Evolutionary conservation across 108 stramenopile species (phyloP).

Genomic region (Asterionellopsis glacialis): DNA sequence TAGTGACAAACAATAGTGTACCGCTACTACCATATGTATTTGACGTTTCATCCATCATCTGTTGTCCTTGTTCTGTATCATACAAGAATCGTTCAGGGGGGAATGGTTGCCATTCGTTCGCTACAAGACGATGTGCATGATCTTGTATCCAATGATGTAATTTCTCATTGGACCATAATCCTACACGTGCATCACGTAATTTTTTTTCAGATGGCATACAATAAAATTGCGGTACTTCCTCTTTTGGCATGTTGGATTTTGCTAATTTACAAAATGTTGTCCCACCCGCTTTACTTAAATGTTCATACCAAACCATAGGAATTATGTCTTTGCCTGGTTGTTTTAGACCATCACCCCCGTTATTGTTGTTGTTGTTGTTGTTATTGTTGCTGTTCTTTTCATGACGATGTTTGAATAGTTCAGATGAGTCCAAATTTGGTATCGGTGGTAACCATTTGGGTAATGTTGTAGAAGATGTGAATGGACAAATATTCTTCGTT

Average conservation of each 20-base stretch:
- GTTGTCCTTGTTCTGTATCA: too few species aligned
- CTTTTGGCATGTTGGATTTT: slow-evolving; percentile 17
- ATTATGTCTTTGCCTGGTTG: too few species aligned
- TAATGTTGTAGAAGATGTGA: too few species aligned
- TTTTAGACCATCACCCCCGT: too few species aligned
- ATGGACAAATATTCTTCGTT: too few species aligned
- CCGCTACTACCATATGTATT: neutral
- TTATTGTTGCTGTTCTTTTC: too few species aligned
- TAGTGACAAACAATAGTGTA: slow-evolving; percentile 22
- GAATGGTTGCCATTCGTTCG: slow-evolving; percentile 49
- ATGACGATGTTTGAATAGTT: too few species aligned
- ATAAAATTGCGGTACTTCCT: slow-evolving; percentile 27
- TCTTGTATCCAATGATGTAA: neutral
- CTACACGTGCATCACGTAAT: slow-evolving; percentile 24
- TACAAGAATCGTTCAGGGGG: slow-evolving; percentile 1
- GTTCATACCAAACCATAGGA: slow-evolving; percentile 33
- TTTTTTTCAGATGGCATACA: slow-evolving; percentile 35
- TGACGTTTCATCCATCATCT: too few species aligned
- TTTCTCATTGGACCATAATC: slow-evolving; percentile 28
- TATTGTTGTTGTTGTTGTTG: too few species aligned
- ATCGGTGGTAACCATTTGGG: too few species aligned
- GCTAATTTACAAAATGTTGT: slow-evolving; percentile 35
- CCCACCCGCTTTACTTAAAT: slow-evolving; percentile 41
- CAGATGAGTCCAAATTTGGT: too few species aligned
- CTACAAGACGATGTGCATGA: slow-evolving; percentile 5